Evolutionary conservation across 2,329 filamentous ascomycete species (phyloP), one percentile per base, ranked within the genome.

Genomic region (Metarhizium brunneum): DNA sequence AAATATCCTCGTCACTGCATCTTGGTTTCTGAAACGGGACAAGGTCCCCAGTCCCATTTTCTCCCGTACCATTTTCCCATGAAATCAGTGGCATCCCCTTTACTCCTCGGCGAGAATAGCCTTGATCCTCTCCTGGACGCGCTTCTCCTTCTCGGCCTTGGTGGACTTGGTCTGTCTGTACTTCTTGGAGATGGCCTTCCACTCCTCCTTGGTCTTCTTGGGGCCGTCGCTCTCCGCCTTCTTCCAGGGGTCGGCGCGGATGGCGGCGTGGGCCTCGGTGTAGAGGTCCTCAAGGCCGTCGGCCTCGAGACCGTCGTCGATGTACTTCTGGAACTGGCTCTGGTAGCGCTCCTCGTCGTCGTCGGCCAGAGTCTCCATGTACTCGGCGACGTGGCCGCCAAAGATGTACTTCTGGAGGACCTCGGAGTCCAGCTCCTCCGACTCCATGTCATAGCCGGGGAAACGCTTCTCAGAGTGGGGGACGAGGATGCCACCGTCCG

Each of bases 261-360:
- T 99, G 72, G 88, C 87, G 76, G 88, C 87, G 85, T 99, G 94
- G 63, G 92, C 94, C 73, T 96, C 90, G 60, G 82, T 75, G 85
- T 97, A 99, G 66, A 97, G 76, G 71, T 99, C 94, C 89, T 99
- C 94, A 59, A 99, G 84, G 69, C 88, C 90, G 70, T 96, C 94
- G 62, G 94, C 92, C 82, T 97, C 92, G 64, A 99, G 76, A 68
- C 96, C 94, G 72, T 95, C 90, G 64, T 99, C 92, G 66, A 96
- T 88, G 85, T 99, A 99, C 79, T 94, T 87, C 76, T 86, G 82
- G 88, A 99, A 99, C 83, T 99, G 94, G 68, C 84, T 86, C 84
- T 92, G 92, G 90, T 90, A 99, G 74, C 94, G 92, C 86, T 99
- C 94, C 88, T 99, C 94, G 73, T 99, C 94, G 74, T 99, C 94